A percentile compares a stretch with the other conserved stretches of the same genome.
Conservation (phyloP, 805 yeast species). For the Candida quercuum region DNA sequence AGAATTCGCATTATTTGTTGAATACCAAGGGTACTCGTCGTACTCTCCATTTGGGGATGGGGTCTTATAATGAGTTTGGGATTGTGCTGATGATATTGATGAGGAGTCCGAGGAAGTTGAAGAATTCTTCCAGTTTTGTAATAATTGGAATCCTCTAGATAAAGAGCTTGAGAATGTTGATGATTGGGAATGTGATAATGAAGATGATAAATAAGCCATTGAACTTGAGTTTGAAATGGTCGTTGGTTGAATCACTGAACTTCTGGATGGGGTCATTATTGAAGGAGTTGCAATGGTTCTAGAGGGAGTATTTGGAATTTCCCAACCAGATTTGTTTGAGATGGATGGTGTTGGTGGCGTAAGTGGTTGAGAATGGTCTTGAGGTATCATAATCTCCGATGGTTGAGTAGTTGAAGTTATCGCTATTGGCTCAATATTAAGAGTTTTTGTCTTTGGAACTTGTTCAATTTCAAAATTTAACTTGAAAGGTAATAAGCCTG, state of each 20-base stretch:
- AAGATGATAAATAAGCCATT: conserved; percentile 32
- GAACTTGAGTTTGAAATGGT: conserved; percentile 32
- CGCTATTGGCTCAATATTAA: not conserved
- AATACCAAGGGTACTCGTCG: conserved; percentile 2
- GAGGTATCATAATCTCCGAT: not conserved
- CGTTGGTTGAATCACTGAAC: conserved; percentile 28
- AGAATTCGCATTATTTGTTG: not conserved
- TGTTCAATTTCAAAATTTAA: conserved; percentile 17
- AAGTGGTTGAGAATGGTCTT: not conserved
- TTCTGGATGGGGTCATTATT: conserved; percentile 25
- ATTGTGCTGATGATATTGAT: conserved; percentile 11
- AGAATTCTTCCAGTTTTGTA: conserved; percentile 21
- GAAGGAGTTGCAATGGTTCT: conserved; percentile 24
- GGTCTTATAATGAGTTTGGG: conserved; percentile 20
- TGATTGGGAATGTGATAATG: conserved; percentile 29
- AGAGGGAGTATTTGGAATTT: conserved; percentile 29
- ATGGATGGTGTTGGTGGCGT: conserved; percentile 22
- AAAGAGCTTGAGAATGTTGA: conserved; percentile 30
- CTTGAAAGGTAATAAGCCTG: conserved; percentile 41
- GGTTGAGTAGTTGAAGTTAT: too few species aligned
- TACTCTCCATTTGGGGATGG: not conserved
- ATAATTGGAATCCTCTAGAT: conserved; percentile 20
- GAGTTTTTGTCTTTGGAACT: not conserved
- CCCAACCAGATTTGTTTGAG: conserved; percentile 31
- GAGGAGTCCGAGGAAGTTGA: conserved; percentile 24